Evolutionary conservation across 169 alveolate species (phyloP).

Genomic region (Theileria equi): DNA sequence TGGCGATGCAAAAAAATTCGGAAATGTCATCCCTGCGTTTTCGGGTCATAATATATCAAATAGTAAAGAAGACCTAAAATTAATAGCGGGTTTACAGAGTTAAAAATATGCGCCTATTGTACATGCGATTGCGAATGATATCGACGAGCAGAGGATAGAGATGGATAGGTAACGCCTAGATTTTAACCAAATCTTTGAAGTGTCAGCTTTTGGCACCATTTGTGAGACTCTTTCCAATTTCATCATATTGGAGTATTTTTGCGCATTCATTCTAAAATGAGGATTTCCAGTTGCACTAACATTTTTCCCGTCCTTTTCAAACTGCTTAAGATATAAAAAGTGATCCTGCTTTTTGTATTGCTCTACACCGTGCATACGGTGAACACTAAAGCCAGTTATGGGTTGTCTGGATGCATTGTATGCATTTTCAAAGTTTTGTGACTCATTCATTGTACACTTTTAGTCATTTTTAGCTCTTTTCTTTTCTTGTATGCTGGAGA

Average conservation of each 20-base stretch:
- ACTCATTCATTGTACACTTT: neutral
- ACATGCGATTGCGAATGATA: too few species aligned
- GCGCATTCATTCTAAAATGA: neutral
- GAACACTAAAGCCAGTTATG: conserved; percentile 36
- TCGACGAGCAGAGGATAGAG: too few species aligned
- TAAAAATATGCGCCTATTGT: too few species aligned
- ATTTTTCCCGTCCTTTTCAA: conserved; percentile 5
- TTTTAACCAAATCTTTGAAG: neutral
- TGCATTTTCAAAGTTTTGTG: conserved; percentile 39
- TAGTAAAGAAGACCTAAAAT: too few species aligned
- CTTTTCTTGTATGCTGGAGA: conserved; percentile 29
- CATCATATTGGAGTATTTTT: neutral
- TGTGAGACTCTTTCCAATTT: conserved; percentile 15
- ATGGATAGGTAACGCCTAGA: too few species aligned
- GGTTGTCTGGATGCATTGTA: conserved; percentile 56
- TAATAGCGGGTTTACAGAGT: too few species aligned
- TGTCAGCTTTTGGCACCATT: conserved; percentile 18
- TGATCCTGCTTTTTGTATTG: conserved; percentile 58
- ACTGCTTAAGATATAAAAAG: conserved; percentile 52
- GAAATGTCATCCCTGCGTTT: conserved; percentile 14
- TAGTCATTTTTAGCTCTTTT: neutral
- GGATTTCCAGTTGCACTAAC: neutral
- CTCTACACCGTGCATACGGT: conserved; percentile 49
- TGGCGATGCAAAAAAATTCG: neutral
- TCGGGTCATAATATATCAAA: conserved; percentile 7